Base-by-base conservation (phyloP, 176 grass and related monocot genomes). In the Oryza longistaminata region DNA sequence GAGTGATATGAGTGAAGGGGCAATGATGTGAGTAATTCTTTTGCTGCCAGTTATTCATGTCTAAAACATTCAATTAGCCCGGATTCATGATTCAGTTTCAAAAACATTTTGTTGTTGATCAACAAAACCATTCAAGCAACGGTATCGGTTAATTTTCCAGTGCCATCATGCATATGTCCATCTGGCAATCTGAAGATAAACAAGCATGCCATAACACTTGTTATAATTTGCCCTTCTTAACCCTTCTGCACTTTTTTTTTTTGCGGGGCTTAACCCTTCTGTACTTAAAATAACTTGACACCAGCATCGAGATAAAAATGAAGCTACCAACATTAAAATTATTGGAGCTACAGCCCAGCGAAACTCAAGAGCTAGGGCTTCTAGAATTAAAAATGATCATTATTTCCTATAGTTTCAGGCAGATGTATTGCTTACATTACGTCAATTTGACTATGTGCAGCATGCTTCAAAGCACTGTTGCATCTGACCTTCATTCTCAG, bases 391-490 rank as follows among this genome's bases (percentile, higher is more conserved):
- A 22, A 61, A 61, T 22, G 21, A 22, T 61, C 7, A 4, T 6
- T 55, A 19, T 55, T 61, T 61, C 55, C 55, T 22, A 61, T 5
- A n/a, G 21, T 61, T 60, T 60, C 14, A 60, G 21, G 21, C 7
- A 61, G 53, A 60, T 60, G 21, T n/a, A n/a, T 53, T 75, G 44
- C 25, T 62, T 85, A 81, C 1, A 7, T 49, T 61, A n/a, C 29
- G 78, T 86, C 66, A 65, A 93, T 85, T 52, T 89, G 92, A 88
- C 88, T 91, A 31, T 55, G 58, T 44, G 88, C 90, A 0, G 81
- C 84, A 44, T 87, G 83, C 68, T 91, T 94, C 26, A 42, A 82
- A 73, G 11, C 48, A 4, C 44, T 74, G 17, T 17, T 64, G 75
- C 82, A 49, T 13, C 64, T 68, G 55, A 88, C 50, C 46, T 82